Evolutionary conservation across 2,329 filamentous ascomycete genomes (phyloP).

Genomic region (Berkeleyomyces rouxiae): DNA sequence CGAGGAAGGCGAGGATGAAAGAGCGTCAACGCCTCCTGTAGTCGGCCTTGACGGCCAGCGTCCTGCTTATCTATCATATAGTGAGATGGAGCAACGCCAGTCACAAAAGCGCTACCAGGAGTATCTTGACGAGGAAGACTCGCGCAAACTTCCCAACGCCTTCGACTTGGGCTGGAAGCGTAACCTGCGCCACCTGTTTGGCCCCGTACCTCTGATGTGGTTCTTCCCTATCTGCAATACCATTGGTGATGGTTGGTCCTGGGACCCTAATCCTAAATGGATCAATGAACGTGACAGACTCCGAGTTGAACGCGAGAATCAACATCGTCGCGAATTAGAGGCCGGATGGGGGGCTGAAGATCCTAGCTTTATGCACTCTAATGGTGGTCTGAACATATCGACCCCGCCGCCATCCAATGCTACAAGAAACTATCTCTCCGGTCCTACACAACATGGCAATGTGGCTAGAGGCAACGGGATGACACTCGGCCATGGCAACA

Average conservation of each 20-base stretch:
- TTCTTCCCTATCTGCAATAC: slow-evolving; percentile 67
- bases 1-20: slow-evolving; percentile 58
- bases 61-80: slow-evolving; percentile 34
- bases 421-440: slow-evolving; percentile 19
- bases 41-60: slow-evolving; percentile 21
- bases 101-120: slow-evolving; percentile 40
- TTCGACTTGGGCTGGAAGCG: slow-evolving; percentile 76
- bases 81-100: slow-evolving; percentile 38
- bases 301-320: slow-evolving; percentile 38
- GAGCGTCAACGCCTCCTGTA: slow-evolving; percentile 14
- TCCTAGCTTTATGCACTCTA: slow-evolving; percentile 14
- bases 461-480: slow-evolving; percentile 14
- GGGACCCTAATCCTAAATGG: slow-evolving; percentile 77
- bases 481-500: slow-evolving; percentile 10
- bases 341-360: slow-evolving; percentile 46
- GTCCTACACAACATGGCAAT: slow-evolving; percentile 14
- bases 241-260: slow-evolving; percentile 81
- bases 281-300: slow-evolving; percentile 50
- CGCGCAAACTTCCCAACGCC: slow-evolving; percentile 72
- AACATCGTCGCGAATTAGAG: slow-evolving; percentile 44
- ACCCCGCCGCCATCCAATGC: slow-evolving; percentile 17
- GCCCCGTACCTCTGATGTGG: slow-evolving; percentile 58
- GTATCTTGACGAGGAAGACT: slow-evolving; percentile 83
- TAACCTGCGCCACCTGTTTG: slow-evolving; percentile 73
- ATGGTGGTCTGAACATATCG: slow-evolving; percentile 13